Evolutionary conservation across 768 basidiomycete species (phyloP), one percentile per base, ranked within the genome.

Genomic region (Tulasnella sp.): DNA sequence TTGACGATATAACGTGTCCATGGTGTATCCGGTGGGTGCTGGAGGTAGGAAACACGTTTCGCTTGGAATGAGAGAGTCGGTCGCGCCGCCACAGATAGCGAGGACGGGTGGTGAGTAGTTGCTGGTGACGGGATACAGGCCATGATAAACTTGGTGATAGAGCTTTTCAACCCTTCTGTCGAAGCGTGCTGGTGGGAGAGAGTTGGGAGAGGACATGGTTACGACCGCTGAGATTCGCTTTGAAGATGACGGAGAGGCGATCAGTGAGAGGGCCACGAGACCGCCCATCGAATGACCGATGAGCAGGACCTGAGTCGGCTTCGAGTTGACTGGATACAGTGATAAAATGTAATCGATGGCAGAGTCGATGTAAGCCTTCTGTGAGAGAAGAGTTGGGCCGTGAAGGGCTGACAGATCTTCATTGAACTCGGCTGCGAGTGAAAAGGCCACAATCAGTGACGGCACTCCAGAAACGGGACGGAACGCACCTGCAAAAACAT

Each of bases 201-300:
- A 84, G 77, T 97, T 93, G 0, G 97, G 97, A 0, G 96, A 92
- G 0, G 94, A 94, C 91, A 99, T 92, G n/a, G 97, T 98, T 77
- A 98, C 86, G 73, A 98, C 84, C 0, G 89, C 86, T 9, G 90
- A 87, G 44, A 96, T 87, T n/a, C 37, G 39, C n/a, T 69, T 41
- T 22, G 52, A 22, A 32, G 52, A 59, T 59, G 52, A 32, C 7
- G 26, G 52, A 22, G 74, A 47, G 40, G 72, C 36, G 11, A 95
- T 86, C 16, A 95, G 83, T 5, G 91, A 88, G 0, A 88, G 87
- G 9, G 92, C 94, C 5, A 96, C 94, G 63, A 96, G 82, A 11
- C 97, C 97, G 29, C 97, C 97, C 97, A 99, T 99, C 12, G 95
- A 98, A 79, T 98, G 96, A 1, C 91, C 97, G 79, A 98, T 82